phyloP scores from a whole-genome alignment of 805 yeast genomes.

The Torulaspora gathmanii region DNA sequence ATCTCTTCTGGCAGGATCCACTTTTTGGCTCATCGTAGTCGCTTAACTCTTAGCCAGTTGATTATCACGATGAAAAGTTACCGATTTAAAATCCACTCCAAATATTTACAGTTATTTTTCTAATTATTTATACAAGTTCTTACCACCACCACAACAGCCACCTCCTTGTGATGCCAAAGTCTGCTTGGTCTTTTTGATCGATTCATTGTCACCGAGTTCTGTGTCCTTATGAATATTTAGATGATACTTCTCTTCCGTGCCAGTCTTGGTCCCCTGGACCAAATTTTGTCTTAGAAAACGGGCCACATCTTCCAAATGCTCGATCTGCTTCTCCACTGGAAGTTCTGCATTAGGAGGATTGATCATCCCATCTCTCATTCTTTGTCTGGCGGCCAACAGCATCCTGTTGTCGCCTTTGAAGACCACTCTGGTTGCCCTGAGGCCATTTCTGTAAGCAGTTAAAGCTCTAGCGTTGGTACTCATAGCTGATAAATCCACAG shows the following conservation, averaged over 20 bases:
- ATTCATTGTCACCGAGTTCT: constrained; percentile 88
- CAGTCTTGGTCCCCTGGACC: constrained; percentile 71
- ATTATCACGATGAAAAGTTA: neutral
- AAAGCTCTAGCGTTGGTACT: constrained; percentile 30
- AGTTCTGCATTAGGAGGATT: constrained; percentile 46
- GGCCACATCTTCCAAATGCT: constrained; percentile 65
- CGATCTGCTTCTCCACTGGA: constrained; percentile 46
- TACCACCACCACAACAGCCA: constrained; percentile 53
- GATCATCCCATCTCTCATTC: constrained; percentile 49
- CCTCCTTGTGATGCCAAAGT: constrained; percentile 48
- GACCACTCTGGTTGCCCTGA: constrained; percentile 61
- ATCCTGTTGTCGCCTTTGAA: constrained; percentile 45
- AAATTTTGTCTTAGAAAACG: constrained; percentile 63
- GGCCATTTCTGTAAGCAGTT: constrained; percentile 59
- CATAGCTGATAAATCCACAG: constrained; percentile 1
- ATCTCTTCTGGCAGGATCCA: constrained; percentile 37
- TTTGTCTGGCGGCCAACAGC: constrained; percentile 53
- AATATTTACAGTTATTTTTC: constrained; percentile 2
- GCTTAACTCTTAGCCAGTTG: neutral
- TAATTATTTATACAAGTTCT: constrained; percentile 11
- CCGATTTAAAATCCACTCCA: neutral
- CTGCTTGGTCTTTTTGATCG: constrained; percentile 50
- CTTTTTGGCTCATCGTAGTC: constrained; percentile 1
- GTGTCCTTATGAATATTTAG: constrained; percentile 75
- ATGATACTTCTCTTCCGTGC: constrained; percentile 25